These are phyloP conservation scores for Amylocarpus encephaloides DNA, from an alignment of 2,329 filamentous ascomycete species.

Conservation along the genomic window DNA sequence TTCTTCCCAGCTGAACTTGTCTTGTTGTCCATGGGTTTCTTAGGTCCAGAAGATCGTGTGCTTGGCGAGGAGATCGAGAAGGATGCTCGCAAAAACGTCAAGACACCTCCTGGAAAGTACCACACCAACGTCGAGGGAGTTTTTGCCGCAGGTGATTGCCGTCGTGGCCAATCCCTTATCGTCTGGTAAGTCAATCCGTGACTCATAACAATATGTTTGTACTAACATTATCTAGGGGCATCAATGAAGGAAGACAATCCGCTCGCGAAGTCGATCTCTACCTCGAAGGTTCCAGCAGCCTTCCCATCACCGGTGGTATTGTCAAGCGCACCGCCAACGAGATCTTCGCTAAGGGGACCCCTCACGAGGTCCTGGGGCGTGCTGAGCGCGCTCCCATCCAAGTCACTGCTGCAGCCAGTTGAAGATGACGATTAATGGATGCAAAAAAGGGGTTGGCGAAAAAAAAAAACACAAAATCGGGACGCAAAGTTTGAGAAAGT, in stretches of 20 bases:
- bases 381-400: conserved; percentile 22
- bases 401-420: conserved; percentile 17
- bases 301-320: conserved; percentile 90
- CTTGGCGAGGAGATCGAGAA: conserved; percentile 85
- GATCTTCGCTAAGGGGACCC: conserved; percentile 39
- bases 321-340: conserved; percentile 76
- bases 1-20: conserved; percentile 97
- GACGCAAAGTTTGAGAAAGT: too few species aligned
- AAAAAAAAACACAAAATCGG: too few species aligned
- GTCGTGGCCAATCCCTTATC: conserved; percentile 89
- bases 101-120: conserved; percentile 84
- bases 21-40: conserved; percentile 93
- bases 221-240: conserved; percentile 59
- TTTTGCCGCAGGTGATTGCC: conserved; percentile 92
- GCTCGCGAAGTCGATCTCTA: conserved; percentile 88
- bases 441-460: too few species aligned
- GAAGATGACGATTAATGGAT: not conserved
- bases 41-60: conserved; percentile 84
- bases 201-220: not conserved
- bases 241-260: conserved; percentile 92
- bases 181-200: conserved; percentile 64
- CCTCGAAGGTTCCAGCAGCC: conserved; percentile 70
- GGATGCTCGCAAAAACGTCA: conserved; percentile 90
- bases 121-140: conserved; percentile 81
- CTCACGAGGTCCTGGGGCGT: conserved; percentile 15